These are phyloP conservation scores for Gyrodon lividus DNA, from an alignment of 768 basidiomycete species.

Conservation along the genomic window DNA sequence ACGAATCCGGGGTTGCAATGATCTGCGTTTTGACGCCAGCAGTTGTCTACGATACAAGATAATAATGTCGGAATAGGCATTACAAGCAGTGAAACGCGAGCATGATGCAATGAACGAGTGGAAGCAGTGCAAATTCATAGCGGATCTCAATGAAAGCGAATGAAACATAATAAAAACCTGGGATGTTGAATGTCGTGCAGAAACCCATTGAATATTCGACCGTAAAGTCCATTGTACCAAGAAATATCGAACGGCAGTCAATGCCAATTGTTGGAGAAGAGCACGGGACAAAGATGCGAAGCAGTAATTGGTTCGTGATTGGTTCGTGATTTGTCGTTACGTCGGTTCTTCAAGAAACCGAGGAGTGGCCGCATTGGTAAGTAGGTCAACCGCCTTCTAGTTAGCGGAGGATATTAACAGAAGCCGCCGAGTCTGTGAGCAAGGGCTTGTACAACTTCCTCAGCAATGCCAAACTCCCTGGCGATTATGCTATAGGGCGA, in stretches of 20 bases:
- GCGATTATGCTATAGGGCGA: conserved; percentile 55
- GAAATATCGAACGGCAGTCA: conserved; percentile 27
- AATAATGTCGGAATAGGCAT: conserved; percentile 17
- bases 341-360: conserved; percentile 6
- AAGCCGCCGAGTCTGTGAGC: conserved; percentile 50
- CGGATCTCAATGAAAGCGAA: conserved; percentile 14
- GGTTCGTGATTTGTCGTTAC: conserved; percentile 20
- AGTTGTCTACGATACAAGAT: conserved; percentile 30
- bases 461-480: conserved; percentile 71
- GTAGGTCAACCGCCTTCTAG: too few relatives aligned
- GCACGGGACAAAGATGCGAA: neutral
- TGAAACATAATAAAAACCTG: conserved; percentile 17
- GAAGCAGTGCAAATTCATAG: conserved; percentile 29
- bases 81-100: conserved; percentile 20
- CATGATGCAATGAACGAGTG: conserved; percentile 18
- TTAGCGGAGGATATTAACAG: conserved; percentile 11
- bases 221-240: conserved; percentile 23
- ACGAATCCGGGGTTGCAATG: neutral
- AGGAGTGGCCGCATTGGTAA: neutral
- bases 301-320: conserved; percentile 10
- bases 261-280: conserved; percentile 17
- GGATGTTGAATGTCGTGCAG: conserved; percentile 8
- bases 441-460: conserved; percentile 64
- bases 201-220: neutral
- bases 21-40: neutral